Percentiles rank a stretch among this genome's conserved stretches.
Conservation (phyloP, 768 basidiomycete genomes). For the Tephrocybe sp. region DNA sequence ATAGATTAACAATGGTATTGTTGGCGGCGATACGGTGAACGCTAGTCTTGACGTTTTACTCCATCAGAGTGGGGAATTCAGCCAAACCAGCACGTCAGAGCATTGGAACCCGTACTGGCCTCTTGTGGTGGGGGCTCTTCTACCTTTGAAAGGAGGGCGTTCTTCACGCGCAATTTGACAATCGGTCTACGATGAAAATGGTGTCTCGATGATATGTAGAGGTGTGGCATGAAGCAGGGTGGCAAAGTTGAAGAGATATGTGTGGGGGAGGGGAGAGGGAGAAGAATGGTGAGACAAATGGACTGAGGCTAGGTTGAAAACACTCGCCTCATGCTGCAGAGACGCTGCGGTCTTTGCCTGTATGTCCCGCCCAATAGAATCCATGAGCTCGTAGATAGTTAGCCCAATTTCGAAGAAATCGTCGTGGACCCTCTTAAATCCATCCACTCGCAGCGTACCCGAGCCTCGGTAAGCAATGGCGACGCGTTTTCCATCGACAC, state of each 20-base stretch:
- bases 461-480: too few species aligned
- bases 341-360: too few species aligned
- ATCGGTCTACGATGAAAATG: conserved; percentile 14
- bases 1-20: conserved; percentile 30
- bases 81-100: neutral
- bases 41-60: conserved; percentile 23
- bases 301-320: too few species aligned
- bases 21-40: conserved; percentile 28
- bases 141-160: conserved; percentile 1
- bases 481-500: conserved; percentile 4
- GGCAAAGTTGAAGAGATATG: too few species aligned
- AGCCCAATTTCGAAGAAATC: conserved; percentile 11
- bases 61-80: conserved; percentile 22
- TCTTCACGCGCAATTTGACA: conserved; percentile 14
- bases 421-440: conserved; percentile 1
- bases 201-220: neutral
- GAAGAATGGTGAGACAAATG: too few species aligned
- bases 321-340: too few species aligned
- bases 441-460: neutral
- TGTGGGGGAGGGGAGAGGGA: too few species aligned
- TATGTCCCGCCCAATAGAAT: too few species aligned
- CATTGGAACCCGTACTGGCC: conserved; percentile 6
- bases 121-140: conserved; percentile 15
- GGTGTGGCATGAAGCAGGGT: too few species aligned
- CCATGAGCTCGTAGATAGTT: neutral